phyloP scores from a whole-genome alignment of 2,329 filamentous ascomycete species.

The Echinosphaeria canescens region DNA sequence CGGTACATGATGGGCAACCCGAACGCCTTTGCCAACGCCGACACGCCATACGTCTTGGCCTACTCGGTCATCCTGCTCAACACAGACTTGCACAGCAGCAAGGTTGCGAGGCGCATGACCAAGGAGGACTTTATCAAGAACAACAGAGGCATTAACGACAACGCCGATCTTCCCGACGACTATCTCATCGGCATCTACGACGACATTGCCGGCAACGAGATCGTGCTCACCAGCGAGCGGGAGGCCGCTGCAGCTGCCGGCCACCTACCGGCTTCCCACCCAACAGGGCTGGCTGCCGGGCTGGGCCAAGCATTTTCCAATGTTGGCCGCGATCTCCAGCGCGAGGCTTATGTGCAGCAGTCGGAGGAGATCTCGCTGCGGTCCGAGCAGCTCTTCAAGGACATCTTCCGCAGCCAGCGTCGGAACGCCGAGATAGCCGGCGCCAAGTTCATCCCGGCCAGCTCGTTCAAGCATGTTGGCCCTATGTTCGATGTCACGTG shows the following conservation, averaged over 20 bases:
- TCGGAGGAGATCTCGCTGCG: slow-evolving; percentile 72
- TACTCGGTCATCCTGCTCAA: slow-evolving; percentile 97
- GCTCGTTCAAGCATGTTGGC: slow-evolving; percentile 83
- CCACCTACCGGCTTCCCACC: slow-evolving; percentile 30
- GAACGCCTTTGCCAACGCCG: slow-evolving; percentile 93
- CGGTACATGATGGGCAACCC: slow-evolving; percentile 89
- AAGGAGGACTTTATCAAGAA: slow-evolving; percentile 98
- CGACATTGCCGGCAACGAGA: slow-evolving; percentile 80
- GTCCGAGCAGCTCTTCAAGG: slow-evolving; percentile 76
- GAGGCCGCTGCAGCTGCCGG: slow-evolving; percentile 72
- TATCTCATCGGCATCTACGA: slow-evolving; percentile 82
- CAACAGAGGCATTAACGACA: slow-evolving; percentile 95
- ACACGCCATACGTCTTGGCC: slow-evolving; percentile 87
- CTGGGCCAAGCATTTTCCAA: slow-evolving; percentile 81
- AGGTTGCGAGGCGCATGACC: slow-evolving; percentile 72
- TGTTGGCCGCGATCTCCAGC: slow-evolving; percentile 73
- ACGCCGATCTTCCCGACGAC: slow-evolving; percentile 77
- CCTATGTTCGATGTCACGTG: slow-evolving; percentile 98
- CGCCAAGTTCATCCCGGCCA: slow-evolving; percentile 72
- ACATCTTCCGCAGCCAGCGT: slow-evolving; percentile 73
- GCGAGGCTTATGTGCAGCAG: slow-evolving; percentile 84
- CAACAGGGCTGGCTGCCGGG: slow-evolving; percentile 53
- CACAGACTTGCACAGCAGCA: slow-evolving; percentile 81
- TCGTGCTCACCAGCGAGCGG: slow-evolving; percentile 81
- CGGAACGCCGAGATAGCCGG: slow-evolving; percentile 50